Base-by-base conservation (phyloP, 495 filamentous ascomycete species). In the Podospora appendiculata region DNA sequence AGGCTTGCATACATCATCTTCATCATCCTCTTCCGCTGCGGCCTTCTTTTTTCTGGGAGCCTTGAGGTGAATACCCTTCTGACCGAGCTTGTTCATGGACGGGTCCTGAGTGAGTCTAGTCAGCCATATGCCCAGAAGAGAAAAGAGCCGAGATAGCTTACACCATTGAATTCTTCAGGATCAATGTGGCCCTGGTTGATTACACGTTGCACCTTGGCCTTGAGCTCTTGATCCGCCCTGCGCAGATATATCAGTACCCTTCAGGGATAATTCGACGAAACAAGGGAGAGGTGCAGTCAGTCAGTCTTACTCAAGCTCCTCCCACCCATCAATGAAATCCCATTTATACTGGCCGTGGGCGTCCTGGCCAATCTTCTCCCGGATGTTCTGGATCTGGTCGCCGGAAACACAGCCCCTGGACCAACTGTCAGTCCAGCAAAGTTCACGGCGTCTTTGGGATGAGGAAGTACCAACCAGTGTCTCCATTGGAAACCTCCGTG, bases 321-420 rank as follows among this genome's bases (percentile, higher is more conserved):
- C 88, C 55, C 72, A 88, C 47, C 89, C 89, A 67, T 92, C 85
- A 39, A 89, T 49, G 36, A 61, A 47, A 32, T 75, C 66, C 54
- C 67, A 71, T 16, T 78, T 57, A 34, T 72, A 72, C 17, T 58
- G 62, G 17, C 69, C 70, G 6, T 70, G 59, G 6, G 48, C 14
- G 43, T 51, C 60, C 18, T 54, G 47, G 16, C 60, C 61, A 43
- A 81, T 64, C 6, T 47, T 44, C 3, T 78, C 71, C 33, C 75
- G 74, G 41, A 87, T 57, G 55, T 85, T 82, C 40, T 56, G 25
- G 50, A 92, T 69, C 47, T 81, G 70, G 32, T 68, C 63, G 2
- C 87, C 86, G 8, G 88, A 90, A 35, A 85, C 77, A 52, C 89
- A 94, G n/a, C 88, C 89, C 88, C 88, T 91, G 25, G 13, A 38